Evolutionary conservation across 129 eudicot genomes (phyloP).

Genomic region (Lactuca sativa): DNA sequence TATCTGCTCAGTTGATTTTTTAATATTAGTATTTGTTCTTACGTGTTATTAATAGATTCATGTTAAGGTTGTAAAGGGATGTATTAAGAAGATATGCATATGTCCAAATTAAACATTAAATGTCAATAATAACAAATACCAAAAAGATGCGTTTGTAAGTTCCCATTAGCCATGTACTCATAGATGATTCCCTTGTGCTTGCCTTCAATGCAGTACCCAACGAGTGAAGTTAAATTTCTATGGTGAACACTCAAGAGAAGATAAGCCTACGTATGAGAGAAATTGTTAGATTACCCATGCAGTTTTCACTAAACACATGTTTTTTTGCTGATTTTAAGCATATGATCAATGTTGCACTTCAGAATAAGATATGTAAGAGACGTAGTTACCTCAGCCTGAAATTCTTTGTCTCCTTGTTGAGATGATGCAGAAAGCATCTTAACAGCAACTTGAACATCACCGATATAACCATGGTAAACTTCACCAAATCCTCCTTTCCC

Average conservation of each 20-base stretch:
- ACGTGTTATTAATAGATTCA: not conserved
- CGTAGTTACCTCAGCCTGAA: slow-evolving; percentile 37
- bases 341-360: not conserved
- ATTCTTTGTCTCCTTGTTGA: slow-evolving; percentile 36
- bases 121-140: slow-evolving; percentile 21
- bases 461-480: slow-evolving; percentile 49
- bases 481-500: slow-evolving; percentile 72
- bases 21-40: not conserved
- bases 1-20: not conserved
- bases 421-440: slow-evolving; percentile 47
- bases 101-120: too few species aligned
- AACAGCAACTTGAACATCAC: slow-evolving; percentile 53
- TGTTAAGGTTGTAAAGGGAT: too few species aligned
- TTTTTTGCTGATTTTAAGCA: not conserved
- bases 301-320: too few species aligned
- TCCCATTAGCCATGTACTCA: slow-evolving; percentile 56
- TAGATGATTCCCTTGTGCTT: slow-evolving; percentile 38
- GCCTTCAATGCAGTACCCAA: slow-evolving; percentile 51
- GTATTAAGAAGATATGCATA: too few species aligned
- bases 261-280: slow-evolving; percentile 20
- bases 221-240: slow-evolving; percentile 36
- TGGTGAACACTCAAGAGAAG: slow-evolving; percentile 42
- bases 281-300: not conserved
- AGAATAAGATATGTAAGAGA: too few species aligned
- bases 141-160: slow-evolving; percentile 35